Evolutionary conservation across 352 stramenopile genomes (phyloP).

Genomic region (Phytophthora tubulina): DNA sequence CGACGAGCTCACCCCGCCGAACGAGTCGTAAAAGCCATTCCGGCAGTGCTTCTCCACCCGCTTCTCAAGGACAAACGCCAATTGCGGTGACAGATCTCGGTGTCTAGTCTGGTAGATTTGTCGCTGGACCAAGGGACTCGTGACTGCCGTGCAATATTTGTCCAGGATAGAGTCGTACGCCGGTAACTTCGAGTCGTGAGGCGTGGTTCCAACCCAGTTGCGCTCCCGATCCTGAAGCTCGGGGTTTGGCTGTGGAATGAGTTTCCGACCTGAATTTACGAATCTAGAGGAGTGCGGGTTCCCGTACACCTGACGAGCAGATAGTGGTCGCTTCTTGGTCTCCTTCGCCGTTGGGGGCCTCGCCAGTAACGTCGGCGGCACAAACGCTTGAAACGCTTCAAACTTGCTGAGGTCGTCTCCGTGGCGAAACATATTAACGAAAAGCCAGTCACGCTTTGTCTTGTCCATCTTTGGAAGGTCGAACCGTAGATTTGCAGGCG

Average conservation of each 20-base stretch:
- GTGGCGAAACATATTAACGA: conserved; percentile 86
- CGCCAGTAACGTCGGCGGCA: conserved; percentile 37
- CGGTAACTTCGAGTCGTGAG: conserved; percentile 62
- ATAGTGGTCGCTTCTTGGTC: conserved; percentile 32
- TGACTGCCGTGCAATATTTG: conserved; percentile 82
- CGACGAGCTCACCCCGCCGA: conserved; percentile 49
- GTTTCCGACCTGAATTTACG: conserved; percentile 19
- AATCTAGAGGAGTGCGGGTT: conserved; percentile 10
- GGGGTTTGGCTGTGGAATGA: conserved; percentile 22
- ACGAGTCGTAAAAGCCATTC: conserved; percentile 41
- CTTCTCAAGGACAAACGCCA: conserved; percentile 79
- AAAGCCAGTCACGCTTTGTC: conserved; percentile 78
- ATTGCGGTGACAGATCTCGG: conserved; percentile 70
- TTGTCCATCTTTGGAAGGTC: conserved; percentile 64
- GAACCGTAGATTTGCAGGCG: conserved; percentile 59
- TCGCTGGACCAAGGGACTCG: conserved; percentile 75
- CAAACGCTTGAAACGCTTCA: conserved; percentile 72
- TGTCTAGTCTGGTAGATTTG: conserved; percentile 77
- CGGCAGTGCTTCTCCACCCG: conserved; percentile 68
- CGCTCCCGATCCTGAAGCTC: conserved; percentile 51
- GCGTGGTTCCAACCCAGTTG: conserved; percentile 65
- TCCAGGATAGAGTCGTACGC: conserved; percentile 83
- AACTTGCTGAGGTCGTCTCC: conserved; percentile 75
- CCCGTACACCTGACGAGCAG: conserved; percentile 33
- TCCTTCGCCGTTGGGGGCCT: conserved; percentile 15